A percentile compares a stretch with the other conserved stretches of the same genome.
Conservation (phyloP, 2,329 filamentous ascomycete genomes). For the Aureobasidium sp. region DNA sequence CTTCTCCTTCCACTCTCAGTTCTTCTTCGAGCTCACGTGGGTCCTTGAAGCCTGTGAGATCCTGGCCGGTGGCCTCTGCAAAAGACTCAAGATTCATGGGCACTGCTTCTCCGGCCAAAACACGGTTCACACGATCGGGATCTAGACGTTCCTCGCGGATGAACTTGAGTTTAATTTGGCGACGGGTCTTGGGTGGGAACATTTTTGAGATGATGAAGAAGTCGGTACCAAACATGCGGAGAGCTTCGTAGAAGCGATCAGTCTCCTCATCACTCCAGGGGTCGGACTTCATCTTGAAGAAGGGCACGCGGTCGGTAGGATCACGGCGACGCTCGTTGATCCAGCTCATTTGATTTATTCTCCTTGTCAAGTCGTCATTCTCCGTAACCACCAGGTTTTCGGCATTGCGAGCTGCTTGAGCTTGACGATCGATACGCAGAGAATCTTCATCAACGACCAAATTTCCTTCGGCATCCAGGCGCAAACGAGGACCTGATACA, state of each 20-base stretch:
- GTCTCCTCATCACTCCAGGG: conserved; percentile 67
- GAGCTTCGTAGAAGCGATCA: conserved; percentile 66
- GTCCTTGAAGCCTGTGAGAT: conserved; percentile 33
- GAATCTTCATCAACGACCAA: conserved; percentile 65
- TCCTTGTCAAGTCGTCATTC: conserved; percentile 70
- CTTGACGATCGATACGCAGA: conserved; percentile 61
- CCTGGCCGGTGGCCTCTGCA: conserved; percentile 31
- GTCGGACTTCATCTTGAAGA: conserved; percentile 47
- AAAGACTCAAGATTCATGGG: conserved; percentile 37
- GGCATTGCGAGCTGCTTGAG: conserved; percentile 50
- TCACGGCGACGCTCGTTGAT: conserved; percentile 52
- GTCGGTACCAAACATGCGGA: conserved; percentile 73
- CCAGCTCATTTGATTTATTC: conserved; percentile 63
- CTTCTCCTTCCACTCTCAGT: conserved; percentile 26
- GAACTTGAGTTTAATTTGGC: conserved; percentile 76
- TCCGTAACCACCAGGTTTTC: conserved; percentile 43
- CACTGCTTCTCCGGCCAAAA: conserved; percentile 44
- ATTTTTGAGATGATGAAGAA: conserved; percentile 73
- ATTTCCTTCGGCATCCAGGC: conserved; percentile 59
- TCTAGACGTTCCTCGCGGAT: conserved; percentile 67
- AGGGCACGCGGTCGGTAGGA: conserved; percentile 38
- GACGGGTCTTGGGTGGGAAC: conserved; percentile 64
- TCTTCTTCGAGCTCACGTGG: conserved; percentile 31
- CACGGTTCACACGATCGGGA: conserved; percentile 56
- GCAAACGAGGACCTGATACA: conserved; percentile 47